Evolutionary conservation across 352 stramenopile species (phyloP).

Genomic region (Aphanomyces euteiches): DNA sequence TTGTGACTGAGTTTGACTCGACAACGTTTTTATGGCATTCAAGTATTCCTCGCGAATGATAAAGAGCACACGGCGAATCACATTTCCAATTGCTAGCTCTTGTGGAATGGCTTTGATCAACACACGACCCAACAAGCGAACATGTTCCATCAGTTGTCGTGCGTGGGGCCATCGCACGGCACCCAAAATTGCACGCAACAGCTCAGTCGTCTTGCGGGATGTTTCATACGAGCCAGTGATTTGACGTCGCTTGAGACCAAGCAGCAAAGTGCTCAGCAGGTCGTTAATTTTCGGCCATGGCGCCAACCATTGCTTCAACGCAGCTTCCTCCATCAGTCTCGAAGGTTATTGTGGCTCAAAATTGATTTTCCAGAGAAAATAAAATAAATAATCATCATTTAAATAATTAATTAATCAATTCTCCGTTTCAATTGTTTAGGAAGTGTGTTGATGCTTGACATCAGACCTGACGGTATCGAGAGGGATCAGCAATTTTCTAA

Average conservation of each 20-base stretch:
- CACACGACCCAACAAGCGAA: constrained; percentile 72
- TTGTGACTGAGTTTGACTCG: constrained; percentile 36
- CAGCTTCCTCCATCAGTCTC: constrained; percentile 16
- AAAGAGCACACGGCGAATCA: constrained; percentile 84
- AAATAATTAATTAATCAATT: constrained; percentile 1
- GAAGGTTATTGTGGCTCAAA: background rate
- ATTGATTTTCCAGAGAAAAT: no score
- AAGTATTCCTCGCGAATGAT: constrained; percentile 86
- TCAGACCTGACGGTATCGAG: no score
- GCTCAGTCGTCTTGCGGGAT: constrained; percentile 66
- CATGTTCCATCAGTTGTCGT: constrained; percentile 73
- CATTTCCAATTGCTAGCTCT: constrained; percentile 86
- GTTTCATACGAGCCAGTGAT: constrained; percentile 76
- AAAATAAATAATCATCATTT: background rate
- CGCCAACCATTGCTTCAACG: constrained; percentile 63
- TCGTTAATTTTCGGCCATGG: constrained; percentile 71
- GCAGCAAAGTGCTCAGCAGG: constrained; percentile 64
- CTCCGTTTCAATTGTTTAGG: background rate
- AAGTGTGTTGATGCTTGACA: background rate
- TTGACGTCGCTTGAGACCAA: constrained; percentile 78
- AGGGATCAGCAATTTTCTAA: no score
- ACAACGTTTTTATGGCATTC: constrained; percentile 58
- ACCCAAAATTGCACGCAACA: constrained; percentile 69
- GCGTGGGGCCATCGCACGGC: constrained; percentile 12
- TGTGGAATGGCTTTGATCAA: constrained; percentile 76